Percentiles rank a stretch among this genome's conserved stretches.
These are phyloP conservation scores for Luzula sylvatica DNA, from an alignment of 176 grass and related monocot genomes.

Conservation along the genomic window DNA sequence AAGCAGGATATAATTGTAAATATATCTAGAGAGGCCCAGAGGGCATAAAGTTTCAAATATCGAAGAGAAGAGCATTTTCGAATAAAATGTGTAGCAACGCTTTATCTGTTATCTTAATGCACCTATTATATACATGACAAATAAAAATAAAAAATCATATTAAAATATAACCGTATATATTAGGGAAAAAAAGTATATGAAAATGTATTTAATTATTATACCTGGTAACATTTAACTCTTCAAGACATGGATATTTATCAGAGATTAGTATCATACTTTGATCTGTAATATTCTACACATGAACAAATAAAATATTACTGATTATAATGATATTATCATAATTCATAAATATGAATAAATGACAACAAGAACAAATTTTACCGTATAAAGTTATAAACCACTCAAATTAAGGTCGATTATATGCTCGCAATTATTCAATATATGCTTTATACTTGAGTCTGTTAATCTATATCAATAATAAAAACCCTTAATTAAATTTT, in stretches of 20 bases:
- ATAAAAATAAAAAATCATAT: background rate
- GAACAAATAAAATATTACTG: slow-evolving; percentile 8
- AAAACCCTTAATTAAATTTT: too few relatives aligned
- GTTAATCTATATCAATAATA: slow-evolving; percentile 43
- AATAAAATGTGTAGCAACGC: slow-evolving; percentile 55
- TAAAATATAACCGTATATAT: background rate
- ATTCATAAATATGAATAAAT: slow-evolving; percentile 6
- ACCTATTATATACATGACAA: slow-evolving; percentile 52
- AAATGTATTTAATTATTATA: slow-evolving; percentile 15
- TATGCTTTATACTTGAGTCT: slow-evolving; percentile 43
- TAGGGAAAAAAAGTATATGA: too few relatives aligned
- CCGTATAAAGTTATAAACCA: slow-evolving; percentile 44
- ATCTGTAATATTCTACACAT: slow-evolving; percentile 68
- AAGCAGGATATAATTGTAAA: slow-evolving; percentile 3
- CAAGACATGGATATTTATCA: slow-evolving; percentile 48
- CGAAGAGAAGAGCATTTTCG: slow-evolving; percentile 73
- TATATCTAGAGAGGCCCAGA: slow-evolving; percentile 75
- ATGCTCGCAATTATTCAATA: slow-evolving; percentile 53
- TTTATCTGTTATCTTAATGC: slow-evolving; percentile 77
- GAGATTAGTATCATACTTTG: slow-evolving; percentile 46
- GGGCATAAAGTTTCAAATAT: slow-evolving; percentile 85
- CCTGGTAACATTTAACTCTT: slow-evolving; percentile 87
- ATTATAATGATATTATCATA: too few relatives aligned
- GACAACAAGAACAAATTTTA: background rate
- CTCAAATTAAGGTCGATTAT: slow-evolving; percentile 76